A percentile compares a stretch with the other conserved stretches of the same genome.
Evolutionary conservation across 768 basidiomycete genomes (phyloP).

Genomic region (Boletus speciosus): DNA sequence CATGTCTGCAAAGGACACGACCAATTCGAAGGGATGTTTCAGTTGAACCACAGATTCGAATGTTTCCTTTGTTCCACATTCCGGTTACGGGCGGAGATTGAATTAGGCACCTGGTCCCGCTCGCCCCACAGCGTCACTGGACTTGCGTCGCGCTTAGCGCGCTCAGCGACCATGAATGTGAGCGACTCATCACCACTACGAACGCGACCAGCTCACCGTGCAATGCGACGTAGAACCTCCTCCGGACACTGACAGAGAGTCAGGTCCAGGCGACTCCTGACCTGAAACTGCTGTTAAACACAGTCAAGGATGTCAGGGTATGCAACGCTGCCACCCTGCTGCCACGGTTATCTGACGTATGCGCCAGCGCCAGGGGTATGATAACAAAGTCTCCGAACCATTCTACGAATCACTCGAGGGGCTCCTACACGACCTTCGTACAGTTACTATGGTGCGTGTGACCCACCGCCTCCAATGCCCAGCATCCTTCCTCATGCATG

Average conservation of each 20-base stretch:
- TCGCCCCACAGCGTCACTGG: slow-evolving; percentile 31
- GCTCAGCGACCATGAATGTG: slow-evolving; percentile 28
- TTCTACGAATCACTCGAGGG: slow-evolving; percentile 96
- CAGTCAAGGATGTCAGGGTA: slow-evolving; percentile 87
- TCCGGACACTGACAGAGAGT: slow-evolving; percentile 80
- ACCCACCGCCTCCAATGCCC: slow-evolving; percentile 15
- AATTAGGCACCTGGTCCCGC: slow-evolving; percentile 30
- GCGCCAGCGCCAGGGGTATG: slow-evolving; percentile 46
- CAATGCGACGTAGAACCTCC: slow-evolving; percentile 63
- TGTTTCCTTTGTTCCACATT: not conserved
- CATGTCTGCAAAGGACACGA: no score
- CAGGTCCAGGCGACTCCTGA: slow-evolving; percentile 65
- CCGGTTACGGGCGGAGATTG: slow-evolving; percentile 27
- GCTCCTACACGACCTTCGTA: slow-evolving; percentile 79
- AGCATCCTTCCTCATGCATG: slow-evolving; percentile 27
- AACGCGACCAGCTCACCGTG: slow-evolving; percentile 1
- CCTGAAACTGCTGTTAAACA: slow-evolving; percentile 75
- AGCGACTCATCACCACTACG: not conserved
- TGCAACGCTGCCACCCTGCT: slow-evolving; percentile 34
- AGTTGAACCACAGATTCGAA: not conserved
- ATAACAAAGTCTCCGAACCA: slow-evolving; percentile 74
- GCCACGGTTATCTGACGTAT: slow-evolving; percentile 19
- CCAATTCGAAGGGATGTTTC: no score
- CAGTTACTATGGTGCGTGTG: slow-evolving; percentile 58
- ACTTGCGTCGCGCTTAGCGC: slow-evolving; percentile 27